phyloP scores from a whole-genome alignment of 352 stramenopile species.

The Globisporangium spinosum region DNA sequence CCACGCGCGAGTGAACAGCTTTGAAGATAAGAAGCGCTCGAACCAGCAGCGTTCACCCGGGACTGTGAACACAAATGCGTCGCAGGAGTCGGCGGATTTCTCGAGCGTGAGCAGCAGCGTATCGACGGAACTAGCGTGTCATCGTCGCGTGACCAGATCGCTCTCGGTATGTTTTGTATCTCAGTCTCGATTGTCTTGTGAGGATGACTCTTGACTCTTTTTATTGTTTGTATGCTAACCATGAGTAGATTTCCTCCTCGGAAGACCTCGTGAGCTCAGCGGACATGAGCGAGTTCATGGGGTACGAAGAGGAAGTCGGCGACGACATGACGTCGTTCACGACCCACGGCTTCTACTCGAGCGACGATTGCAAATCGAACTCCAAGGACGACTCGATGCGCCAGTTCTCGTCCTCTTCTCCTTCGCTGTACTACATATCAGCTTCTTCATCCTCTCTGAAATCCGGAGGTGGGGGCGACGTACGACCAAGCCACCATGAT shows the following conservation, averaged over 20 bases:
- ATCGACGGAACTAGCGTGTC: slow-evolving; percentile 45
- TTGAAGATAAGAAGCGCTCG: slow-evolving; percentile 22
- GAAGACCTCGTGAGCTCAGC: slow-evolving; percentile 27
- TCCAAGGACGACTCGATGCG: slow-evolving; percentile 4
- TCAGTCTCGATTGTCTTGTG: slow-evolving; percentile 2
- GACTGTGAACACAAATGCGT: slow-evolving; percentile 14
- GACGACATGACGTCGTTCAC: slow-evolving; percentile 45
- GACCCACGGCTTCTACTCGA: slow-evolving; percentile 31
- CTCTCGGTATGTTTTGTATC: slow-evolving; percentile 37
- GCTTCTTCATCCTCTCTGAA: background rate
- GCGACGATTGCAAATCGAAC: slow-evolving; percentile 12
- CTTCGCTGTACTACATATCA: slow-evolving; percentile 9
- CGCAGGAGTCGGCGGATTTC: slow-evolving; percentile 30
- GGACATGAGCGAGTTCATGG: slow-evolving; percentile 48
- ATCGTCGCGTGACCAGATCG: slow-evolving; percentile 54
- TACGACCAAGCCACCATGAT: background rate
- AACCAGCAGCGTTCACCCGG: slow-evolving; percentile 10
- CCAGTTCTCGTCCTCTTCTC: slow-evolving; percentile 10
- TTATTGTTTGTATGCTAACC: background rate
- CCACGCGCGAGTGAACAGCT: slow-evolving; percentile 30
- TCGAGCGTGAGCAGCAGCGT: slow-evolving; percentile 63
- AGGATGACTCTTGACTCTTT: slow-evolving; percentile 15
- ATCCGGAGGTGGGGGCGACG: background rate
- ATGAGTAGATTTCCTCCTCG: slow-evolving; percentile 16
- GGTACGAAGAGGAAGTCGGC: slow-evolving; percentile 45